Evolutionary conservation across 768 basidiomycete genomes (phyloP), one percentile per base, ranked within the genome.

Genomic region (Thelephora ganbajun): DNA sequence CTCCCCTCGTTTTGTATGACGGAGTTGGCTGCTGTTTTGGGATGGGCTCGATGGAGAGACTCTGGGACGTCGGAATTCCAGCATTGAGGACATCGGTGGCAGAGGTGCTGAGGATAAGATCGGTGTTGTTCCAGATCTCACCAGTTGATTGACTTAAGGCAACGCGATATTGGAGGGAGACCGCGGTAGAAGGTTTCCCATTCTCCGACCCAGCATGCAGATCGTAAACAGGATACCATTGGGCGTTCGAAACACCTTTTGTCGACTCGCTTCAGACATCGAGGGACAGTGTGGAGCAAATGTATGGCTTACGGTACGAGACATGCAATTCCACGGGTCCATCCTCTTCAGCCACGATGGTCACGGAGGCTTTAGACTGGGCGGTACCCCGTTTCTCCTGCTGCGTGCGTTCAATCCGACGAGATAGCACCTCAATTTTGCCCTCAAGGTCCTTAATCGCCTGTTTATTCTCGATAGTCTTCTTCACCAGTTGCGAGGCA

Each of bases 151-250:
- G 78, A 0, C 57, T 61, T 44, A 80, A 64, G 23, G 67, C 63
- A 0, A 77, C 76, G 20, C 73, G 72, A 54, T 79, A 80, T 50
- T 76, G 70, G 9, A 82, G 64, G 2, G 66, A 52, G 20, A 78
- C 67, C 0, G 64, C 55, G 5, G 69, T 56, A 0, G 68, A 68
- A 2, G 71, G 68, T 48, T 70, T 66, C 0, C 70, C 71, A 11
- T 50, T 64, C 57, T 46, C 69, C 59, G 18, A 54, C 16, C 69
- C 72, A 2, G 77, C 76, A 49, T 77, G 71, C 0, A 82, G 66
- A 51, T 80, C 79, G 53, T 80, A 80, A 2, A 67, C 68, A 2
- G 77, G 73, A 14, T 59, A 57, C 78, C 77, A 80, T 19, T 57
- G 58, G 1, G 71, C 73, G 30, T 69, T 61, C 42, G 57, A 63